Evolutionary conservation across 495 filamentous ascomycete species (phyloP), one percentile per base, ranked within the genome.

Genomic region (Lophiotrema nucula): DNA sequence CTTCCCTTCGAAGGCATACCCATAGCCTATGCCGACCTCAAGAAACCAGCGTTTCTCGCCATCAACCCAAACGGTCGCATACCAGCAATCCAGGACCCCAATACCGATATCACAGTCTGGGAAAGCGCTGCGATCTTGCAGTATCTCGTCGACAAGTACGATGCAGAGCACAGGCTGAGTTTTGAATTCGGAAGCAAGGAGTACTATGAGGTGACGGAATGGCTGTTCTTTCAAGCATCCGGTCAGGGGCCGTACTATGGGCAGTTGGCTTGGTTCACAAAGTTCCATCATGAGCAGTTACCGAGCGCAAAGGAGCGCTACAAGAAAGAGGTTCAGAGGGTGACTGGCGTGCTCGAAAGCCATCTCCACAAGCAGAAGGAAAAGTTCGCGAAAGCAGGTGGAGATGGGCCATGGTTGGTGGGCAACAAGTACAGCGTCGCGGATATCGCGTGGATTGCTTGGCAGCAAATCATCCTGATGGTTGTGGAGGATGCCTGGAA

Each of bases 81-180:
- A 8, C 85, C 79, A 23, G 73, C 76, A 42, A 82, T 89, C 52
- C 69, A 86, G 44, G 87, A 89, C 67, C 78, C 81, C 21, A 89
- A 91, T 73, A 86, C 80, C 0, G 78, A 72, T 52, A 70, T 87
- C 59, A 83, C 74, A 0, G 64, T 91, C 12, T 89, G 85, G 84
- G 87, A 90, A 65, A 85, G 82, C 6, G 87, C 85, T 49, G 88
- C 88, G 15, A 88, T 89, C 69, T 53, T 89, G 58, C 74, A 85
- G 56, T 91, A 91, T 65, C 73, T 90, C n/a, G 65, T 88, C 37
- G 84, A 87, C 18, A 79, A 73, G 16, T 91, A 90, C 72, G 86
- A 90, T 71, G 81, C 70, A 47, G 68, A 81, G 11, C 70, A 82
- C 56, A 82, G 76, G 55, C 63, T 90, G 52, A 83, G 77, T 63